phyloP scores from a whole-genome alignment of 495 filamentous ascomycete genomes.

The Cetradonia linearis region DNA sequence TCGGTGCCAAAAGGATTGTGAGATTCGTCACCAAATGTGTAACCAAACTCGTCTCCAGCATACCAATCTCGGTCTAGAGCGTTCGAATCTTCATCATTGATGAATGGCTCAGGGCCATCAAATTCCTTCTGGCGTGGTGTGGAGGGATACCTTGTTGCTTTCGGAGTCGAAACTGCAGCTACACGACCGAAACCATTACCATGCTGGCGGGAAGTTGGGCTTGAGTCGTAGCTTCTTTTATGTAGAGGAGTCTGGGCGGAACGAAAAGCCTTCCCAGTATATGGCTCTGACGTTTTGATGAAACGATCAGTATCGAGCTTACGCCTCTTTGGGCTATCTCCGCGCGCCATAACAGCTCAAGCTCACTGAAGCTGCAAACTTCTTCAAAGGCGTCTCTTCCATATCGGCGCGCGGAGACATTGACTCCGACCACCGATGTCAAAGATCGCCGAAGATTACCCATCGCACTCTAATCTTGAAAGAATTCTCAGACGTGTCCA shows the following conservation, averaged over 20 bases:
- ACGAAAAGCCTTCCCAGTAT: slow-evolving; percentile 26
- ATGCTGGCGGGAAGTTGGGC: slow-evolving; percentile 26
- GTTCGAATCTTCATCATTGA: slow-evolving; percentile 39
- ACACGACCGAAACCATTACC: slow-evolving; percentile 27
- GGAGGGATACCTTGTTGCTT: slow-evolving; percentile 35
- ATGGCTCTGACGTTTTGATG: slow-evolving; percentile 42
- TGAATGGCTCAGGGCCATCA: slow-evolving; percentile 41
- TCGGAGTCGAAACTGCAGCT: slow-evolving; percentile 39
- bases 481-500: not conserved
- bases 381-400: not conserved
- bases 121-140: slow-evolving; percentile 43
- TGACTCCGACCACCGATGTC: not conserved
- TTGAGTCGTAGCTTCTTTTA: slow-evolving; percentile 26
- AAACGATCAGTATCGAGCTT: slow-evolving; percentile 53
- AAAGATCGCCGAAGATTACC: slow-evolving; percentile 12
- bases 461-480: not conserved
- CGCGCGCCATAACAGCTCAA: slow-evolving; percentile 25
- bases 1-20: slow-evolving; percentile 62
- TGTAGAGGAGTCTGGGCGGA: slow-evolving; percentile 26
- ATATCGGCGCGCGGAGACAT: not conserved
- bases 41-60: slow-evolving; percentile 63
- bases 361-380: not conserved
- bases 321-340: slow-evolving; percentile 48
- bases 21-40: slow-evolving; percentile 69
- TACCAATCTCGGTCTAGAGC: slow-evolving; percentile 90